Conservation (phyloP, 2,329 filamentous ascomycete species). For the Epichloe hybrida region DNA sequence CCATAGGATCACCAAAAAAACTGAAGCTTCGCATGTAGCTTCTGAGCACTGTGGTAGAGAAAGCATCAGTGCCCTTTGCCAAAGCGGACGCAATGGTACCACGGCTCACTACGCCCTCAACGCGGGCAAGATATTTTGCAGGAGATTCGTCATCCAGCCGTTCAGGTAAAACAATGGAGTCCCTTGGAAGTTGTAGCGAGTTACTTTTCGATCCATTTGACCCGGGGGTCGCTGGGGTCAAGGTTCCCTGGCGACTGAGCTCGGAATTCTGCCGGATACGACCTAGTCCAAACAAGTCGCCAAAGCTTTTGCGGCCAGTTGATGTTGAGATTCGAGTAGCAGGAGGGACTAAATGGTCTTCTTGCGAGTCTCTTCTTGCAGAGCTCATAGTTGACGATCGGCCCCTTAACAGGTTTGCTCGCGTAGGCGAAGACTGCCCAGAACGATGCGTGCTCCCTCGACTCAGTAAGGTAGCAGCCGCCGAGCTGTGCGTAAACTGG, state of each 20-base stretch:
- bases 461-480: constrained; percentile 34
- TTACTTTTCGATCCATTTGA: constrained; percentile 66
- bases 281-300: constrained; percentile 68
- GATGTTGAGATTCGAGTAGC: constrained; percentile 69
- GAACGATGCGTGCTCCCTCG: constrained; percentile 26
- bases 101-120: constrained; percentile 68
- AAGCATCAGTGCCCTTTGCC: constrained; percentile 74
- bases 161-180: constrained; percentile 59
- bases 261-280: constrained; percentile 76
- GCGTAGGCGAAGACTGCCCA: constrained; percentile 56
- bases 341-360: constrained; percentile 54
- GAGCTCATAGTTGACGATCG: constrained; percentile 88
- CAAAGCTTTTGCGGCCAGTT: constrained; percentile 85
- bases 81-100: constrained; percentile 75
- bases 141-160: constrained; percentile 80
- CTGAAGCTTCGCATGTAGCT: constrained; percentile 93
- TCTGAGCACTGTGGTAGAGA: constrained; percentile 68
- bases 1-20: constrained; percentile 99
- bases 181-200: constrained; percentile 64
- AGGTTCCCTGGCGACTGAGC: constrained; percentile 52
- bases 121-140: constrained; percentile 70
- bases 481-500: constrained; percentile 19
- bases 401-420: constrained; percentile 49
- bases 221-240: constrained; percentile 55
- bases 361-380: constrained; percentile 56